Percentiles rank a stretch among this genome's conserved stretches.
Conservation (phyloP, 2,329 filamentous ascomycete species). For the Ceratocystis eucalypticola region DNA sequence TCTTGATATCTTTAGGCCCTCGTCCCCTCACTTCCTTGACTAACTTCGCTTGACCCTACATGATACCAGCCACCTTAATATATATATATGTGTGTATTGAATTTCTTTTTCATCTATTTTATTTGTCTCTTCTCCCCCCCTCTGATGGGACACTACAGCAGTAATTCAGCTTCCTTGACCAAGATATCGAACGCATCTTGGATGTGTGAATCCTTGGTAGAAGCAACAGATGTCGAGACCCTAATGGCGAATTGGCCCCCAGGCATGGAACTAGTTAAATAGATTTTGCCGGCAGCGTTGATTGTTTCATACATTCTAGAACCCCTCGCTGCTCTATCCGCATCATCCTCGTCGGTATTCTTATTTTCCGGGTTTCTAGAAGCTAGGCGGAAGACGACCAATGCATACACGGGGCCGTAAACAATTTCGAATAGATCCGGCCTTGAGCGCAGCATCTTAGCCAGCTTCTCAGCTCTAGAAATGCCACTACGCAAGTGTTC, state of each 20-base stretch:
- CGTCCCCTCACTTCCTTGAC: background rate
- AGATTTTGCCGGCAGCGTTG: slow-evolving; percentile 63
- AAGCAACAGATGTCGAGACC: slow-evolving; percentile 59
- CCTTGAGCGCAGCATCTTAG: slow-evolving; percentile 42
- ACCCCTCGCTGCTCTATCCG: slow-evolving; percentile 53
- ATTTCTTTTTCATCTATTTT: background rate
- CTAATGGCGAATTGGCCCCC: slow-evolving; percentile 65
- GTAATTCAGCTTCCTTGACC: slow-evolving; percentile 22
- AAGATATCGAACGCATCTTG: slow-evolving; percentile 61
- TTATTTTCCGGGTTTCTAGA: slow-evolving; percentile 23
- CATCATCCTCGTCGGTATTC: slow-evolving; percentile 25
- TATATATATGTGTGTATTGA: slow-evolving; percentile 13
- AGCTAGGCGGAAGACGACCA: slow-evolving; percentile 61
- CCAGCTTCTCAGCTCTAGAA: slow-evolving; percentile 55
- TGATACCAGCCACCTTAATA: background rate
- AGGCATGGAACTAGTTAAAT: slow-evolving; percentile 65
- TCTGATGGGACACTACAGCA: background rate
- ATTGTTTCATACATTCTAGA: slow-evolving; percentile 62
- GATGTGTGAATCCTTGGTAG: slow-evolving; percentile 58
- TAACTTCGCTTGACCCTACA: background rate
- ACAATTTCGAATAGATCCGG: slow-evolving; percentile 64
- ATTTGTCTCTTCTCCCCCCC: background rate
- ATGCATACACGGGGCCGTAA: slow-evolving; percentile 59
- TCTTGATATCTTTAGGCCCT: background rate
- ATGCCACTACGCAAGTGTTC: slow-evolving; percentile 59